Evolutionary conservation across 2,329 filamentous ascomycete genomes (phyloP).

Genomic region (Exophiala calicioides): DNA sequence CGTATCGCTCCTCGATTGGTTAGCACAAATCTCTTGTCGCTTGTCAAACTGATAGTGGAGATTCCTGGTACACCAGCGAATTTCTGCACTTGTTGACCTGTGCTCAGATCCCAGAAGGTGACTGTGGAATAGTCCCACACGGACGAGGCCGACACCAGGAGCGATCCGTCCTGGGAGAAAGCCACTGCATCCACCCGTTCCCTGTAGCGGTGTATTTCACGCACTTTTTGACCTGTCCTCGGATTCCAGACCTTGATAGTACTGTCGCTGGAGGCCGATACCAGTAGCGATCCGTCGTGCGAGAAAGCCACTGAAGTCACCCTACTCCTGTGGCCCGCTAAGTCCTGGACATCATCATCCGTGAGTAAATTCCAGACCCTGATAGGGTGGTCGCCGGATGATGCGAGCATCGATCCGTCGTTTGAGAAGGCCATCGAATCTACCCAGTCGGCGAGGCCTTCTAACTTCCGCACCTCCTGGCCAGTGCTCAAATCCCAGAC

Average conservation of each 20-base stretch:
- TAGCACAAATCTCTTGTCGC: neutral
- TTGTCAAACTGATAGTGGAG: neutral
- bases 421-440: slow-evolving; percentile 32
- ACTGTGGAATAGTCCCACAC: slow-evolving; percentile 27
- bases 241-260: slow-evolving; percentile 30
- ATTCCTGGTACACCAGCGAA: neutral
- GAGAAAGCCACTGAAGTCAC: slow-evolving; percentile 19
- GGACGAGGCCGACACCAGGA: slow-evolving; percentile 33
- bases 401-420: slow-evolving; percentile 27
- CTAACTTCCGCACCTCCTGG: slow-evolving; percentile 1
- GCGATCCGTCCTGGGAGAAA: slow-evolving; percentile 33
- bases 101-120: slow-evolving; percentile 12
- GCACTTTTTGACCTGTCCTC: slow-evolving; percentile 11
- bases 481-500: slow-evolving; percentile 13
- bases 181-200: slow-evolving; percentile 27
- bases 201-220: slow-evolving; percentile 29
- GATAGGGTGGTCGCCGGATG: slow-evolving; percentile 27
- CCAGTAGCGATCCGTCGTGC: slow-evolving; percentile 25
- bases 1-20: slow-evolving; percentile 4
- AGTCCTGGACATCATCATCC: neutral
- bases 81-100: slow-evolving; percentile 1
- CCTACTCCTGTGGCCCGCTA: slow-evolving; percentile 17
- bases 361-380: slow-evolving; percentile 12
- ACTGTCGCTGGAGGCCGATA: slow-evolving; percentile 25
- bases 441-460: slow-evolving; percentile 28